Evolutionary conservation across 495 filamentous ascomycete species (phyloP), one percentile per base, ranked within the genome.

Genomic region (Talaromyces proteolyticus): DNA sequence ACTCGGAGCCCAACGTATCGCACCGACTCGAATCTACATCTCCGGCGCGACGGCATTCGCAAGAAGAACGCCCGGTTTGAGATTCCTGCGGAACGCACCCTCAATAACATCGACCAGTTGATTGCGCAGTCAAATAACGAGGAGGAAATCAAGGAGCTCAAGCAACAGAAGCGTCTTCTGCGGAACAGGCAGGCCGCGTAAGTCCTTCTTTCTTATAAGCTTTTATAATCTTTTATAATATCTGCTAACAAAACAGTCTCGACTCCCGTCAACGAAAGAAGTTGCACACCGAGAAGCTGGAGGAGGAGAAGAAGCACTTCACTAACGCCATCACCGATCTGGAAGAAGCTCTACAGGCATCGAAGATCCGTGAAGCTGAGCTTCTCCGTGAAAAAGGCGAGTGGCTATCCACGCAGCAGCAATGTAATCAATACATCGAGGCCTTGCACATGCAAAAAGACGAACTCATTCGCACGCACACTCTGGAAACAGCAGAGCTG

Each of bases 61-160:
- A 99, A 99, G 85, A 97, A 96, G 86, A 99, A 99, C 59, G 92
- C 92, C 57, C 86, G 94, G 42, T 96, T 99, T 68, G 93, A 97
- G 62, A 97, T 99, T 53, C 93, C 93, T 4, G 83, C 88, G 10
- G 94, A 96, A 71, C 81, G 91, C 39, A 97, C 88, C 56, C 79
- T 97, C 53, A 83, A 79, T 73, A 97, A 95, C 67, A 97, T 99
- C 72, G 93, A 99, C 66, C 80, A 87, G 47, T 72, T 97, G 58
- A 96, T 99, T 70, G 78, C 83, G 25, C 81, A 88, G 66, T 91
- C 90, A 17, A 86, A 73, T 43, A 89, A 97, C 57, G 93, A 97
- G 56, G 87, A 94, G 52, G 87, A 93, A 73, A 87, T 95, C 70
- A 97, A 96, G 76, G 91, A 97, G 68, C 76, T 97, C 59, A 97